Evolutionary conservation across 2,329 filamentous ascomycete species (phyloP).

Genomic region (Immersiporthe knoxdaviesiana): DNA sequence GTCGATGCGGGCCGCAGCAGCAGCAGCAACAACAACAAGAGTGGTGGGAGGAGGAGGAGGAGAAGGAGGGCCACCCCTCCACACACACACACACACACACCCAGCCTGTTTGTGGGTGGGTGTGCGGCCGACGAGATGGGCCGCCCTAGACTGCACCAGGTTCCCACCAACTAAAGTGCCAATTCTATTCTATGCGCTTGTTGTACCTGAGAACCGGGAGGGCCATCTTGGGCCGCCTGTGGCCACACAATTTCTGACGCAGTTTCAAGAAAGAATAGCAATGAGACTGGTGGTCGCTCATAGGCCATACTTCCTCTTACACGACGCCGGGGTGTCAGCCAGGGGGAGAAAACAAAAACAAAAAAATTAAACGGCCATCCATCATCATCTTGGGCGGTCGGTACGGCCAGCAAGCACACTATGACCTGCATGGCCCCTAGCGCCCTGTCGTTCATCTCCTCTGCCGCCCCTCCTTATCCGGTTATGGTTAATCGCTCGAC

Average conservation of each 20-base stretch:
- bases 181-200: constrained; percentile 13
- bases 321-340: constrained; percentile 21
- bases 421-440: constrained; percentile 20
- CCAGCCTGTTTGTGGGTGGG: constrained; percentile 13
- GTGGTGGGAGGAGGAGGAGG: constrained; percentile 1
- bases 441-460: constrained; percentile 19
- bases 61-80: constrained; percentile 1
- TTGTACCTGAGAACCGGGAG: constrained; percentile 22
- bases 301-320: constrained; percentile 12
- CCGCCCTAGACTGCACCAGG: constrained; percentile 20
- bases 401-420: constrained; percentile 19
- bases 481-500: constrained; percentile 17
- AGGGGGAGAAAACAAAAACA: no score
- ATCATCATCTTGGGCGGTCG: neutral
- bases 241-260: constrained; percentile 33
- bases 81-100: neutral
- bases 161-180: constrained; percentile 7
- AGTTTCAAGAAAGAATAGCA: constrained; percentile 39
- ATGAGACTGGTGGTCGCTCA: constrained; percentile 10
- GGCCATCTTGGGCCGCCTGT: constrained; percentile 25
- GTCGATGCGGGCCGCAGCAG: constrained; percentile 29
- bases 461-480: constrained; percentile 10
- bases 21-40: neutral
- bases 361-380: constrained; percentile 15
- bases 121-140: constrained; percentile 26